A percentile compares a stretch with the other conserved stretches of the same genome.
Evolutionary conservation across 495 filamentous ascomycete species (phyloP).

Genomic region (Tuber borchii): DNA sequence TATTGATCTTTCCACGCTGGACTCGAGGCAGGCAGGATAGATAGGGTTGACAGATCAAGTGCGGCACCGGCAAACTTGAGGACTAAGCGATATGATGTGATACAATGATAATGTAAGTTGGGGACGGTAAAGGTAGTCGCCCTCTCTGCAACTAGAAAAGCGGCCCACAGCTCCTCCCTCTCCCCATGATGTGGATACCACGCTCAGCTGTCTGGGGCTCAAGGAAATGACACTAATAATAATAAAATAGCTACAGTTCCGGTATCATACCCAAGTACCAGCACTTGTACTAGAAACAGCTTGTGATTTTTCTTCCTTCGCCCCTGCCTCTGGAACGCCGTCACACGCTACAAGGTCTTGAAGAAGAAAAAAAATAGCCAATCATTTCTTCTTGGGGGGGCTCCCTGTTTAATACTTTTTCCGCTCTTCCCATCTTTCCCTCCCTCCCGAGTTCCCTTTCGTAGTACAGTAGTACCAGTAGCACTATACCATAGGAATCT

Average conservation of each 20-base stretch:
- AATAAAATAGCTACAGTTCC: background rate
- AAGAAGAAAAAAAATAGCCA: background rate
- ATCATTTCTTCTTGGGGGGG: background rate
- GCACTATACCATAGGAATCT: background rate
- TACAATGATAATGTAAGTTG: background rate
- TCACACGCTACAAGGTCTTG: background rate
- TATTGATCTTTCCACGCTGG: background rate
- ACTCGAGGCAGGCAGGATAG: background rate
- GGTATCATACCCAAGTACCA: background rate
- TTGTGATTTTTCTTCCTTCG: background rate
- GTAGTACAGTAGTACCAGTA: background rate
- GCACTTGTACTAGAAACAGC: background rate
- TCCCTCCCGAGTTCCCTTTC: background rate
- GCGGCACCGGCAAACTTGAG: background rate
- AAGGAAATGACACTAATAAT: background rate
- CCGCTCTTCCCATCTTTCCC: background rate
- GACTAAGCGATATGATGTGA: conserved; percentile 3
- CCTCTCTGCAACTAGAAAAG: background rate
- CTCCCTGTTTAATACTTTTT: background rate
- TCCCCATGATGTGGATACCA: background rate
- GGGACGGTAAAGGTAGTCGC: background rate
- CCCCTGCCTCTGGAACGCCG: background rate
- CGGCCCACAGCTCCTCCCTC: background rate
- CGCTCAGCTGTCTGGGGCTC: background rate
- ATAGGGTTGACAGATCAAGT: background rate